A percentile compares a stretch with the other conserved stretches of the same genome.
These are phyloP conservation scores for Cyberlindnera xishuangbannaensis DNA, from an alignment of 805 yeast species.

Conservation along the genomic window DNA sequence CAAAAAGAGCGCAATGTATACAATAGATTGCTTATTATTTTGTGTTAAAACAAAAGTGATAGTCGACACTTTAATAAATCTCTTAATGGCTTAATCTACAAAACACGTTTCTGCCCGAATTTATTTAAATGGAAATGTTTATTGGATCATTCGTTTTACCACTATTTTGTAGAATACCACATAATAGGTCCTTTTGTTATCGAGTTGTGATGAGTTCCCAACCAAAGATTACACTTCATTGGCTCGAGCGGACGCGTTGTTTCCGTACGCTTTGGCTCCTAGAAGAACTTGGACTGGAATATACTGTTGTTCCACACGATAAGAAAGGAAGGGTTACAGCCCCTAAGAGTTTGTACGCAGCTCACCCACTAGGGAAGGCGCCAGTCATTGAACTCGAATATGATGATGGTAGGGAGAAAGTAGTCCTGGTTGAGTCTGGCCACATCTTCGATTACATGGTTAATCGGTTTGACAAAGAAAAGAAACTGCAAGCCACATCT, in stretches of 20 bases:
- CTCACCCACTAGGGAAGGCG: slow-evolving; percentile 59
- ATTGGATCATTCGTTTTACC: no score
- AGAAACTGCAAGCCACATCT: slow-evolving; percentile 29
- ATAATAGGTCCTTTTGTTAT: no score
- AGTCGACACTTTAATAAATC: no score
- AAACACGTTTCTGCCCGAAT: no score
- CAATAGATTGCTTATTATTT: no score
- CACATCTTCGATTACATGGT: slow-evolving; percentile 47
- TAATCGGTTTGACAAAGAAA: slow-evolving; percentile 38
- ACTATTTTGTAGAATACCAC: no score
- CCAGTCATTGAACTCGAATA: slow-evolving; percentile 49
- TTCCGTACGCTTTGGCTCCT: slow-evolving; percentile 23
- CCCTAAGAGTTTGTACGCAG: slow-evolving; percentile 40
- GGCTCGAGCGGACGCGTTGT: background rate
- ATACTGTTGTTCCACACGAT: slow-evolving; percentile 45
- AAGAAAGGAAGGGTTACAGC: slow-evolving; percentile 45
- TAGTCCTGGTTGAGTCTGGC: slow-evolving; percentile 52
- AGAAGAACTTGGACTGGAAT: slow-evolving; percentile 50
- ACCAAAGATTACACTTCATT: slow-evolving; percentile 2
- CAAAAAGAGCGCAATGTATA: no score
- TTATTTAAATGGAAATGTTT: no score
- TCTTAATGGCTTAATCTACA: no score
- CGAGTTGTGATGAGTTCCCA: no score
- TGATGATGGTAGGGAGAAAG: slow-evolving; percentile 17
- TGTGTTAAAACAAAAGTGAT: no score